Percentiles rank a stretch among this genome's conserved stretches.
Conservation (phyloP, 305 asterid genomes). For the Lippia alba region DNA sequence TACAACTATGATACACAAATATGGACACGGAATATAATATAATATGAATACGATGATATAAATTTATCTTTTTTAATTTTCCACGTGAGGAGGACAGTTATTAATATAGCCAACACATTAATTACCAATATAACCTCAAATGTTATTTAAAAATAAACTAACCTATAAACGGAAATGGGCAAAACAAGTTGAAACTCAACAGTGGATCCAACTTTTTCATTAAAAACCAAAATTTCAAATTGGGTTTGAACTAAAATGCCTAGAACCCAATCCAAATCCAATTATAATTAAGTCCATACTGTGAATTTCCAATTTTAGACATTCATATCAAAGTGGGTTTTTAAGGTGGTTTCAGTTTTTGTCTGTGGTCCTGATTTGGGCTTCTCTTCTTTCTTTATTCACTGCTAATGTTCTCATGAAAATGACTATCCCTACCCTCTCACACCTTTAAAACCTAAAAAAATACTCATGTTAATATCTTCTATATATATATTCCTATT, state of each 20-base stretch:
- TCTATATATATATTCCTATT: not conserved
- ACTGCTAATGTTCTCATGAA: conserved; percentile 27
- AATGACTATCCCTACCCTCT: conserved; percentile 29
- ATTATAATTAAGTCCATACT: not conserved
- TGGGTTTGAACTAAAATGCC: not conserved
- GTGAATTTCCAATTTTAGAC: conserved; percentile 31
- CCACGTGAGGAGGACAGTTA: too few species aligned
- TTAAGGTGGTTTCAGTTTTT: conserved; percentile 32
- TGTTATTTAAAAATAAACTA: too few species aligned
- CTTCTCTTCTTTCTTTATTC: conserved; percentile 13
- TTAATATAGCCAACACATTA: too few species aligned
- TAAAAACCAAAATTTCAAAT: not conserved
- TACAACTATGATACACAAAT: too few species aligned
- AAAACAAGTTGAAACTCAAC: not conserved
- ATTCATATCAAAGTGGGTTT: conserved; percentile 24
- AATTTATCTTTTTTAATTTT: too few species aligned
- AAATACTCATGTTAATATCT: not conserved
- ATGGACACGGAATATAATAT: too few species aligned
- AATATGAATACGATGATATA: too few species aligned
- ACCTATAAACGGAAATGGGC: not conserved
- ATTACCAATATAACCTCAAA: too few species aligned
- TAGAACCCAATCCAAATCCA: not conserved
- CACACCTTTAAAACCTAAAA: conserved; percentile 7
- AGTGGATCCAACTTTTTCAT: not conserved
- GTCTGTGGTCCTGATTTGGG: conserved; percentile 47